A percentile compares a stretch with the other conserved stretches of the same genome.
phyloP scores from a whole-genome alignment of 2,329 filamentous ascomycete genomes.

The Rhinocladiella mackenziei region DNA sequence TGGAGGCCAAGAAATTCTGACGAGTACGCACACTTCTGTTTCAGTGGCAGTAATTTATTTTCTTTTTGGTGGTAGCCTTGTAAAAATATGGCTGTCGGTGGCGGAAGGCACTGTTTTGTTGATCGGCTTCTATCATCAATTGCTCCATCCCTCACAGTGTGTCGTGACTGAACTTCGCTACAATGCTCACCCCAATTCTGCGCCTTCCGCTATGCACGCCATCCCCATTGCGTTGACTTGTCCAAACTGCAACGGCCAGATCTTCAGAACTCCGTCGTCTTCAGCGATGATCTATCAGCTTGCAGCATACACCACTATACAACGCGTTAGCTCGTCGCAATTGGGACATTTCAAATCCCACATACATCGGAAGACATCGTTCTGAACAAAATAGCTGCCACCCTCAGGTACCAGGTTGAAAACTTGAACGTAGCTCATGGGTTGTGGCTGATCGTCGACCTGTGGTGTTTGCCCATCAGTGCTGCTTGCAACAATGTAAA shows the following conservation, averaged over 20 bases:
- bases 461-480: slow-evolving; percentile 36
- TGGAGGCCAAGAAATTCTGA: no score
- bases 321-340: slow-evolving; percentile 9
- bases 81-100: no score
- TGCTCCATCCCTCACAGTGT: not conserved
- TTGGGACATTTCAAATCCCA: not conserved
- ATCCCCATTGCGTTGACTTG: not conserved
- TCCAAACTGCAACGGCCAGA: not conserved
- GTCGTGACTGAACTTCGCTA: slow-evolving; percentile 1
- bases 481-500: no score
- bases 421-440: slow-evolving; percentile 85
- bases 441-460: slow-evolving; percentile 80
- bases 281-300: slow-evolving; percentile 4
- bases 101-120: no score
- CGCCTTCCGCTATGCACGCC: slow-evolving; percentile 12
- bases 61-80: no score
- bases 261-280: not conserved
- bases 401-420: slow-evolving; percentile 77
- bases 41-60: no score
- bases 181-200: slow-evolving; percentile 1
- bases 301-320: slow-evolving; percentile 23
- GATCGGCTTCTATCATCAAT: no score
- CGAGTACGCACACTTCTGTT: no score
- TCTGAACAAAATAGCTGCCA: slow-evolving; percentile 79
- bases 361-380: slow-evolving; percentile 69